Evolutionary conservation across 2,329 filamentous ascomycete species (phyloP), one percentile per base, ranked within the genome.

Genomic region (Lecanicillium sp.): DNA sequence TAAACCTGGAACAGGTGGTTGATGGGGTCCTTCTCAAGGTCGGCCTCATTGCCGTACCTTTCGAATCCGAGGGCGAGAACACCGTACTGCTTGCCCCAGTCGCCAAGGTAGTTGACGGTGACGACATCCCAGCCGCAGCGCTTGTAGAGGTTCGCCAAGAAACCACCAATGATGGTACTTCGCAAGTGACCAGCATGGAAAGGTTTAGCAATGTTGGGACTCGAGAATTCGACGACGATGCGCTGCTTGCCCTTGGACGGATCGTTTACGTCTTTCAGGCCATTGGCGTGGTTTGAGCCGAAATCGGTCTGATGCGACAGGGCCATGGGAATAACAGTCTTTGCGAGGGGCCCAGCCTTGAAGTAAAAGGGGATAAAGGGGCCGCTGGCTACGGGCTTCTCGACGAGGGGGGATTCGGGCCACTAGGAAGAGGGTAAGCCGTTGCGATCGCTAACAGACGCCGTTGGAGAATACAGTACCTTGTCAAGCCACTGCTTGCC

Each of bases 151-250:
- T 86, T 86, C 16, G 80, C 67, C 29, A 88, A 66, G 63, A 87
- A 88, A 29, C 82, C 82, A 35, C 83, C 83, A 44, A 88, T 87
- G 54, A 88, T 87, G 28, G 83, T 89, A 50, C 78, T 83, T 52
- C 84, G 73, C 51, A 88, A 65, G 59, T 89, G 83, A 11, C 83
- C 82, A 29, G 83, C 83, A 55, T 87, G 83, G 66, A 88, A 88
- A 17, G 83, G 85, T 63, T 90, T 90, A 33, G 85, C 85, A 43
- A 92, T 88, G 57, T 92, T 92, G 36, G 86, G 85, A 7, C 83
- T 88, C 7, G 82, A 87, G 60, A 90, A 92, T 54, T 92, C 85
- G 51, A 92, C 74, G 37, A 92, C 50, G 29, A 78, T 73, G 44
- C 71, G 74, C 68, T 85, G 85, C 50, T 67, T 68, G 45, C 73